Conservation (phyloP, 108 stramenopile species). For the Ochromonas danica region DNA sequence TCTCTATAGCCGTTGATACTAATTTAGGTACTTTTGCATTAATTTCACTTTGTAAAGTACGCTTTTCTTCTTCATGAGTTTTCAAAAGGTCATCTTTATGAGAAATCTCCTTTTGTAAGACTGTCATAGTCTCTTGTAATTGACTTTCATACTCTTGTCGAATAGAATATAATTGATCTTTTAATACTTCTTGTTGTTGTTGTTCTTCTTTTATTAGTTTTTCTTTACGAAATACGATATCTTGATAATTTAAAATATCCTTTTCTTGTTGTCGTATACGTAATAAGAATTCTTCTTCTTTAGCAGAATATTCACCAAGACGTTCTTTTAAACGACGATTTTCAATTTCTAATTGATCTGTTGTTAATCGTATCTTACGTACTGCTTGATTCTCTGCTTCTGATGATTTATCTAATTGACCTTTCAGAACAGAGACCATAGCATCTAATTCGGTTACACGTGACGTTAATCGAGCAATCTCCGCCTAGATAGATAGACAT, state of each 20-base stretch:
- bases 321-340: background rate
- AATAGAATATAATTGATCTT: background rate
- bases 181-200: background rate
- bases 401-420: background rate
- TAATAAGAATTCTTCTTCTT: background rate
- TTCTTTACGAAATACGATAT: conserved; percentile 1
- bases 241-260: background rate
- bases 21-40: conserved; percentile 15
- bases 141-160: background rate
- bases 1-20: background rate
- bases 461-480: background rate
- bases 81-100: background rate
- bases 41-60: background rate
- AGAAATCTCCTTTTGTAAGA: background rate
- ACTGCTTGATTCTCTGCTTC: background rate
- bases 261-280: background rate
- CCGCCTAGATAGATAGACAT: background rate
- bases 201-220: background rate
- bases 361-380: background rate
- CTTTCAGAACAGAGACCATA: background rate
- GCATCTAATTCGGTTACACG: conserved; percentile 22
- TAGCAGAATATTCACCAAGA: background rate
- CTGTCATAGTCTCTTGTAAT: background rate
- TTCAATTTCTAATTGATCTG: conserved; percentile 1
- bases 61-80: background rate